Conservation (phyloP, 1,284 basidiomycete genomes). For the Ceratobasidium papillatum region DNA sequence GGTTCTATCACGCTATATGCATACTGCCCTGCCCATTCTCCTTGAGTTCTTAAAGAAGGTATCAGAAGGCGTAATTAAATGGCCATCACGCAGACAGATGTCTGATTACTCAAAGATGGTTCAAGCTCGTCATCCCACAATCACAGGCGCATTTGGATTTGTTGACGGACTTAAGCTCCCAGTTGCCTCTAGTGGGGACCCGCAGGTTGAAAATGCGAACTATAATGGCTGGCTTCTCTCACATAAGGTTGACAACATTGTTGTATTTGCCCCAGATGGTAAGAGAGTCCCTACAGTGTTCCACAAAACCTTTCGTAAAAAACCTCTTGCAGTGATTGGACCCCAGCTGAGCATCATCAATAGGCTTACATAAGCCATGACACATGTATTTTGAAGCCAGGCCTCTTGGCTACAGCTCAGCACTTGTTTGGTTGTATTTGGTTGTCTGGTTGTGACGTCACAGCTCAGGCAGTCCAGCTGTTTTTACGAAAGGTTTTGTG, state of each 20-base stretch:
- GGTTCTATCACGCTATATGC: constrained; percentile 52
- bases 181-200: constrained; percentile 49
- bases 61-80: constrained; percentile 53
- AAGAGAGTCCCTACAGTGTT: too few relatives aligned
- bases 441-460: too few relatives aligned
- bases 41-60: constrained; percentile 51
- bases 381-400: too few relatives aligned
- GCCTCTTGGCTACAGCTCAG: too few relatives aligned
- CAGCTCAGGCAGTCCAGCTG: too few relatives aligned
- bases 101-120: constrained; percentile 50
- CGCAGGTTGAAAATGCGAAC: constrained; percentile 59
- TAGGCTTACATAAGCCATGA: too few relatives aligned
- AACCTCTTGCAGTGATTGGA: too few relatives aligned
- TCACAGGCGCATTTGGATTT: constrained; percentile 56
- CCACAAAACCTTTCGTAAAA: too few relatives aligned
- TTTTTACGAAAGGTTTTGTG: too few relatives aligned
- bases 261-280: constrained; percentile 53
- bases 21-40: constrained; percentile 52
- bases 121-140: constrained; percentile 51
- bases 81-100: constrained; percentile 52
- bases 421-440: too few relatives aligned
- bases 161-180: constrained; percentile 51
- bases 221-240: constrained; percentile 60
- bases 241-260: constrained; percentile 54
- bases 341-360: too few relatives aligned